Base-by-base conservation (phyloP, 2,329 filamentous ascomycete genomes). In the Aspergillus aculeatinus region DNA sequence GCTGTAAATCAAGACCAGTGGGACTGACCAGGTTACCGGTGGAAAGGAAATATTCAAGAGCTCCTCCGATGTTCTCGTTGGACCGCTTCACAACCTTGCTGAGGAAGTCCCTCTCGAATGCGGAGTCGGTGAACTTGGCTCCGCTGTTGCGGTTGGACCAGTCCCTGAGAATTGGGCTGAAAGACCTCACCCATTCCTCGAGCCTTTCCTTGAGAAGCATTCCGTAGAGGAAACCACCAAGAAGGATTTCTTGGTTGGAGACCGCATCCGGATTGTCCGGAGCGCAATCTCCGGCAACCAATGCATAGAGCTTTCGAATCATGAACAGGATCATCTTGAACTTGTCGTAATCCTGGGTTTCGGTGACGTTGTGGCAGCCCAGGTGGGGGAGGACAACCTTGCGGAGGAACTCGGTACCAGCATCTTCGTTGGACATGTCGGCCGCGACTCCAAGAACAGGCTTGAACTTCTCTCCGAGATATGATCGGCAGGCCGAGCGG, bases 251-350 rank as follows among this genome's bases (percentile, higher is more conserved):
- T 73, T 99, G 95, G 76, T 96, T 96, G 70, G 96, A 93, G 19
- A 97, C 89, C 11, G 95, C 92, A 83, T 99, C 95, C 1, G 95
- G 94, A 72, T 99, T 98, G 80, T 99, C 95, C 4, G 93, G 87
- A 4, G 92, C 85, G 74, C 94, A 98, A 65, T 97, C 94, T 58
- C 94, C 93, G 62, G 93, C 92, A 9, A 95, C 94, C 52, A 99
- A 82, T 14, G 93, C 87, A 72, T 99, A 99, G 33, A 99, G 85
- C 77, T 99, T 99, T 65, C 94, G 85, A 69, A 93, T 90, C 93
- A 98, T 98, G 79, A 98, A 96, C 48, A 98, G 82, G 49, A 98
- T 81, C 85, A 96, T 87, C 67, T 90, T 89, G 80, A 96, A 98
- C 77, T 99, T 99, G 81, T 98, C 92, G 49, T 83, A 83, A 70